Evolutionary conservation across 2,329 filamentous ascomycete genomes (phyloP).

Genomic region (Coniochaeta hoffmannii): DNA sequence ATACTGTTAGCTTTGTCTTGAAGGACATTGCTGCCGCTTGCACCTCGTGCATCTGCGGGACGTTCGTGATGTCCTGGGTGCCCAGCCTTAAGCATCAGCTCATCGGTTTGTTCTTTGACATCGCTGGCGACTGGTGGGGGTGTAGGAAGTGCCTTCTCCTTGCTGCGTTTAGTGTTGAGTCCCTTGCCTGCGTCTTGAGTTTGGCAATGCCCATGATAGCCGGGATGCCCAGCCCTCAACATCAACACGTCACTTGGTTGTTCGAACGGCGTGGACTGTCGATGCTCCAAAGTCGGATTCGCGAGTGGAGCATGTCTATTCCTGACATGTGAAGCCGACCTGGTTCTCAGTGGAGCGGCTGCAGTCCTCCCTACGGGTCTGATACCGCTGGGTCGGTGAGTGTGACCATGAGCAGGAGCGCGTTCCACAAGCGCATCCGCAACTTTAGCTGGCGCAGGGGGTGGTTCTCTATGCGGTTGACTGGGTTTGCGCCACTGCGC

Average conservation of each 20-base stretch:
- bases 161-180: neutral
- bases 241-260: neutral
- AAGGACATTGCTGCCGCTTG: neutral
- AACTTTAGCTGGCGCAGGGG: neutral
- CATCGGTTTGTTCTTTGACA: neutral
- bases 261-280: neutral
- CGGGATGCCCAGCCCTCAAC: neutral
- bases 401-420: neutral
- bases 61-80: neutral
- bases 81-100: neutral
- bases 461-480: neutral
- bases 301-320: neutral
- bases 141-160: neutral
- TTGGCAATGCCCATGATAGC: neutral
- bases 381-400: conserved; percentile 4
- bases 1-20: neutral
- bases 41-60: neutral
- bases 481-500: neutral
- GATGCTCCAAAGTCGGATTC: neutral
- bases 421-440: neutral
- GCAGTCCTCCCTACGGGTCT: conserved; percentile 7
- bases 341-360: conserved; percentile 5
- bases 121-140: neutral
- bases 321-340: neutral
- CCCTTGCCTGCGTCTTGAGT: too few species aligned